These are phyloP conservation scores for Beauveria caledonica DNA, from an alignment of 2,329 filamentous ascomycete species.

Conservation along the genomic window DNA sequence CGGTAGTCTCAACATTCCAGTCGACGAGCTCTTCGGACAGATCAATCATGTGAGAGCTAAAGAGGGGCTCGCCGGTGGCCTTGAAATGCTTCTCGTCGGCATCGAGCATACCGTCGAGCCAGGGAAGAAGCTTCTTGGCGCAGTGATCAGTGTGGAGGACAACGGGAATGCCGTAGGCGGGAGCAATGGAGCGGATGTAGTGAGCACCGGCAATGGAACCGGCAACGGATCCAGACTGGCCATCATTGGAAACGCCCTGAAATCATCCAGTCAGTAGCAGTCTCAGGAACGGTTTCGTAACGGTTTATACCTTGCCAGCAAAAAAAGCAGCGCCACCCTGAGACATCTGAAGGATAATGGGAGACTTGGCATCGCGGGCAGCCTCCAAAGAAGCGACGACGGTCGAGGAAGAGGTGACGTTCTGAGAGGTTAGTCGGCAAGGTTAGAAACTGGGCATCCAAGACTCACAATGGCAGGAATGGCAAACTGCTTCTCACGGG, in stretches of 20 bases:
- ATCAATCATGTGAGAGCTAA: conserved; percentile 98
- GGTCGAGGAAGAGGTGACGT: conserved; percentile 84
- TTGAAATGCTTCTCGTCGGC: conserved; percentile 96
- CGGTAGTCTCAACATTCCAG: conserved; percentile 87
- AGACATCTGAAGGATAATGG: conserved; percentile 87
- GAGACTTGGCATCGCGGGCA: conserved; percentile 82
- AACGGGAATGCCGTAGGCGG: conserved; percentile 81
- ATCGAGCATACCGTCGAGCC: conserved; percentile 92
- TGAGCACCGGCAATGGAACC: conserved; percentile 84
- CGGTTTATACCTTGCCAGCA: conserved; percentile 61
- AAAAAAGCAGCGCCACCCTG: conserved; percentile 93
- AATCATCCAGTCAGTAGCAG: background rate
- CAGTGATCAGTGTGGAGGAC: conserved; percentile 97
- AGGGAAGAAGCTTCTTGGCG: conserved; percentile 98
- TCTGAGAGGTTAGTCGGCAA: conserved; percentile 29
- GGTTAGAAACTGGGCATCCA: conserved; percentile 5
- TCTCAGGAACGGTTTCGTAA: background rate
- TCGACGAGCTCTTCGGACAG: conserved; percentile 85
- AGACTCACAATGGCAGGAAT: conserved; percentile 63
- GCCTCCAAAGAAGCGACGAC: conserved; percentile 82
- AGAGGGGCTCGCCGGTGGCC: conserved; percentile 82
- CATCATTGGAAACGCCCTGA: conserved; percentile 65
- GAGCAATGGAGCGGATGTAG: conserved; percentile 84
- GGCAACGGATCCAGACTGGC: conserved; percentile 82
- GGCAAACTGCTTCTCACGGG: conserved; percentile 78